Evolutionary conservation across 495 filamentous ascomycete species (phyloP), one percentile per base, ranked within the genome.

Genomic region (Penicillium daleae): DNA sequence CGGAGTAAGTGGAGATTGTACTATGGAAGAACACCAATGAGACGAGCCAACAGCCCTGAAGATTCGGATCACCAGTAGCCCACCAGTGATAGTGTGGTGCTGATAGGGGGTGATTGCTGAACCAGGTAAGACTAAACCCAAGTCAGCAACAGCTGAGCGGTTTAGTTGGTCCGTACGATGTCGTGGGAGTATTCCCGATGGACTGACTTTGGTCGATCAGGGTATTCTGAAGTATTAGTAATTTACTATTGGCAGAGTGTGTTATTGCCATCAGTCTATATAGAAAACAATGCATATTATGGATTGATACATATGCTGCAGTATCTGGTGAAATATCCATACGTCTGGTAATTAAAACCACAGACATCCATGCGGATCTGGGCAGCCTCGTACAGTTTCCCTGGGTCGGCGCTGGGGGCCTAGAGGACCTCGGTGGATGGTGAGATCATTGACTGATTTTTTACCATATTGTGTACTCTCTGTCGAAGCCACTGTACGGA

Each of bases 381-480:
- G 65, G 65, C 68, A 63, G 62, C 29, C 51, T 44, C 32, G 42
- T 35, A 46, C 48, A 33, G 51, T 26, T 55, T 57, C 61, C 61
- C 40, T 59, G 60, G 65, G 51, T 57, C 53, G 2, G 29, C 13
- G 31, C 22, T 54, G 54, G 49, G 39, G 12, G 55, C 52, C 61
- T 12, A 42, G 17, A n/a, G 52, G 17, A 56, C 32, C 53, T 37
- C 40, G 39, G 48, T 39, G 51, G 49, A 35, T 58, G 61, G 60
- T 71, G 63, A 66, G 64, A 69, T 71, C 63, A 71, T 71, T 51
- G 68, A 66, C 64, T 67, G 50, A 48, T 51, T 44, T 57, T 55
- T 57, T 35, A n/a, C n/a, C 22, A 35, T 50, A 22, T 54, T 7
- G 2, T 12, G 6, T 4, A 19, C 3, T n/a, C n/a, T n/a, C n/a